Conservation (phyloP, 441 rosid genomes). For the Metrosideros polymorpha region DNA sequence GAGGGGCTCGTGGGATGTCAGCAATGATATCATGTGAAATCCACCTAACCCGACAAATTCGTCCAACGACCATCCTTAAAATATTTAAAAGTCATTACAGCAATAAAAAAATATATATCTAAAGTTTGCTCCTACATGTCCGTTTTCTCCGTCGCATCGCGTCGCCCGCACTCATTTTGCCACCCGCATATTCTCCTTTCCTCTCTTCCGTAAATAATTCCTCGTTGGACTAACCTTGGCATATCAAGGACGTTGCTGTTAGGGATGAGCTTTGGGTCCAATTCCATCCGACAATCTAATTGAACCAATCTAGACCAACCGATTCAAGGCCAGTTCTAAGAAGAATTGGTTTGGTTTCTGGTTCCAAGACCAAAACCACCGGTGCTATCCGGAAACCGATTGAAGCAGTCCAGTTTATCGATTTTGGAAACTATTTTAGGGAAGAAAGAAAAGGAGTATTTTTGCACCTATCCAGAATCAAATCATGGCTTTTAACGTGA, state of each 20-base stretch:
- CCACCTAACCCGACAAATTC: not conserved
- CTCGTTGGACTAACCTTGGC: not conserved
- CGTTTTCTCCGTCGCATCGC: not conserved
- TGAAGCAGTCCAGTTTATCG: not conserved
- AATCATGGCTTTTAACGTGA: not conserved
- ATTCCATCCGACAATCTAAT: not conserved
- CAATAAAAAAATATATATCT: not conserved
- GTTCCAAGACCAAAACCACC: not conserved
- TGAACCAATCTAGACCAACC: not conserved
- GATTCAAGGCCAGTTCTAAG: rapidly evolving
- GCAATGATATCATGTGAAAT: not conserved
- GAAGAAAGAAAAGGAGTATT: not conserved
- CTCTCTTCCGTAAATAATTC: not conserved
- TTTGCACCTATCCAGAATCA: not conserved
- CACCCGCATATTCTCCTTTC: not conserved
- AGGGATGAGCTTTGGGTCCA: not conserved
- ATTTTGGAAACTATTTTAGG: not conserved
- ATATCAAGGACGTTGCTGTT: not conserved
- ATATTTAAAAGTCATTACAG: not conserved
- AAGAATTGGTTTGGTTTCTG: not conserved
- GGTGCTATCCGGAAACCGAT: not conserved
- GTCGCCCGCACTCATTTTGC: not conserved
- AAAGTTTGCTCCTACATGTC: not conserved
- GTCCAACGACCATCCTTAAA: not conserved
- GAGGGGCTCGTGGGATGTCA: not conserved